Evolutionary conservation across 495 filamentous ascomycete genomes (phyloP), one percentile per base, ranked within the genome.

Genomic region (Massariosphaeria phaeospora): DNA sequence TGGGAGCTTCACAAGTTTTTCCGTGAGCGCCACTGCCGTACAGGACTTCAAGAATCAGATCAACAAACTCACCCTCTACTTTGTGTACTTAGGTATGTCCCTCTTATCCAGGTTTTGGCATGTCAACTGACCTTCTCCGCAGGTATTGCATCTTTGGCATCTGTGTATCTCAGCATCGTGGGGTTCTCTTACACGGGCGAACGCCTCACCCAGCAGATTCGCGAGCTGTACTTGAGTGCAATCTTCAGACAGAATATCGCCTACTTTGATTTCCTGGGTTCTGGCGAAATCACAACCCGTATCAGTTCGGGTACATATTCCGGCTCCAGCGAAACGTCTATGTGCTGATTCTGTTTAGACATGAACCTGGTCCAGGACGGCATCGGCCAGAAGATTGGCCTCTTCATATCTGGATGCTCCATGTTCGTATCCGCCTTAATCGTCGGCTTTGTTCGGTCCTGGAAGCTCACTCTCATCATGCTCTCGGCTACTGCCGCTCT

Each of bases 161-260:
- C 81, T 0, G 75, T 89, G 41, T 96, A 96, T 65, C 70, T 91
- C 49, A 78, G 82, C 18, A 95, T 89, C 0, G 83, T 91, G 20
- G 88, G 86, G 3, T 96, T 93, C 72, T 94, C 95, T 63, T 96
- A 96, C 66, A 88, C 86, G 0, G 93, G 91, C 50, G 93, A 97
- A 67, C 85, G 94, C 61, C 79, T 91, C 63, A 84, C 85, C 21
- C 81, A 81, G 58, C 90, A 91, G 72, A 88, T 96, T 60, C 81
- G 90, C 39, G 82, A 89, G 66, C 79, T 85, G 47, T 95, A 95
- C 67, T 78, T 96, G 2, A 73, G 79, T 53, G 87, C 88, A 39
- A 91, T 90, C 62, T 74, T 95, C 73, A 80, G 83, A 35, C 90
- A 96, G 66, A 95, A 96, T 69, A 88, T 95, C 65, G 90, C 81